Base-by-base conservation (phyloP, 441 rosid species). In the Erodium texanum region DNA sequence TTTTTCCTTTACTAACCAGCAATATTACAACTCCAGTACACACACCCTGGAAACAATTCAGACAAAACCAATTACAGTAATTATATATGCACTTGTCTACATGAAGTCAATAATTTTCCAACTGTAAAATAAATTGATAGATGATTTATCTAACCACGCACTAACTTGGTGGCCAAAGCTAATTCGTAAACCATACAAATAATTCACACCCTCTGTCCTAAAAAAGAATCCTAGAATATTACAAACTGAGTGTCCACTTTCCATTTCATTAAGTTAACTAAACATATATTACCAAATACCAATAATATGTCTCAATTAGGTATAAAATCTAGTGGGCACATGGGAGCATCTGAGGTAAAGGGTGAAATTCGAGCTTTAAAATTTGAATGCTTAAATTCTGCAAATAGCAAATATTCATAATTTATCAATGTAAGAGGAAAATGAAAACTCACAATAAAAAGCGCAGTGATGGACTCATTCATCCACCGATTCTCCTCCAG, bases 401-500 rank as follows among this genome's bases (percentile, higher is more conserved):
- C 38, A 34, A 34, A n/a, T n/a, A n/a, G n/a, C n/a, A 34, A 34
- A 7, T 34, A 34, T 34, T 34, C 38, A 34, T 7, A 34, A 34
- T 34, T 34, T 34, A 34, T 34, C 38, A 19, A 4, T 22, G 27
- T 14, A 59, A 59, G 63, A 59, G 29, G 27, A 4, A 10, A 59
- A 59, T n/a, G 27, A 59, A 48, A 75, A 67, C 79, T 80, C 59
- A 82, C 86, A 0, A 80, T 78, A 9, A 70, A 62, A 62, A 80
- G 78, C 3, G 82, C 77, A 22, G 80, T 78, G 50, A 76, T 80
- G 0, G 82, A 82, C 71, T 68, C 81, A 20, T 68, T 82, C 29
- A 82, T 61, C 82, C 82, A 78, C 67, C 75, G 69, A 45, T 62
- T 77, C 62, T 74, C 74, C 80, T 74, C 77, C 59, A 79, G 70